Conservation (phyloP, 306 rosid species). For the Fagus sylvatica region DNA sequence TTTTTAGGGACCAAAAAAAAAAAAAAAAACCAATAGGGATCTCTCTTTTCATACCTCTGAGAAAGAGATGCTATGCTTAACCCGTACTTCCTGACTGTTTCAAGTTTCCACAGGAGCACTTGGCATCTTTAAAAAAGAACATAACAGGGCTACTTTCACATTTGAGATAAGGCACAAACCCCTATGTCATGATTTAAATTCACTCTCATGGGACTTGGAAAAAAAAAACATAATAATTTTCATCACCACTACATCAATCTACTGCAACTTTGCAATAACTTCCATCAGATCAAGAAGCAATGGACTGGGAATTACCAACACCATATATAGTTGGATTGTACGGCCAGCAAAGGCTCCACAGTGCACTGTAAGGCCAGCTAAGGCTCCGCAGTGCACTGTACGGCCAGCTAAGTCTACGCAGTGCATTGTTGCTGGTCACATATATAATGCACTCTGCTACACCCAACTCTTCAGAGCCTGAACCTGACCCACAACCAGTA, state of each 20-base stretch:
- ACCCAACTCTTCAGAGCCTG: background rate
- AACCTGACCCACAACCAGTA: background rate
- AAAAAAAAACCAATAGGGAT: too few species aligned
- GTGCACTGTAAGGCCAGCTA: constrained; percentile 41
- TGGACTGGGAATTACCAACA: background rate
- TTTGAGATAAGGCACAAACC: background rate
- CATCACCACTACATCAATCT: background rate
- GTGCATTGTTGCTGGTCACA: constrained; percentile 53
- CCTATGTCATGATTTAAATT: background rate
- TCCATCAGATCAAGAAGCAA: background rate
- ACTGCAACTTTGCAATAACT: background rate
- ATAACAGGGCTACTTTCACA: background rate
- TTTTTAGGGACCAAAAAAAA: too few species aligned
- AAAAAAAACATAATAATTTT: background rate
- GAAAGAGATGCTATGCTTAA: too few species aligned
- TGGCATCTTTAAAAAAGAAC: too few species aligned
- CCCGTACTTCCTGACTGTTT: too few species aligned
- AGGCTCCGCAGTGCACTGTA: constrained; percentile 33
- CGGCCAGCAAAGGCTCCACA: constrained; percentile 24
- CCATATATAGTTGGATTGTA: background rate
- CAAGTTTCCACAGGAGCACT: too few species aligned
- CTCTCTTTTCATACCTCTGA: too few species aligned
- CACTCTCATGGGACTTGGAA: background rate
- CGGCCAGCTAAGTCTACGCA: constrained; percentile 24
- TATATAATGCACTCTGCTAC: constrained; percentile 38